Evolutionary conservation across 2,329 filamentous ascomycete genomes (phyloP).

Genomic region (Colletotrichum graminicola): DNA sequence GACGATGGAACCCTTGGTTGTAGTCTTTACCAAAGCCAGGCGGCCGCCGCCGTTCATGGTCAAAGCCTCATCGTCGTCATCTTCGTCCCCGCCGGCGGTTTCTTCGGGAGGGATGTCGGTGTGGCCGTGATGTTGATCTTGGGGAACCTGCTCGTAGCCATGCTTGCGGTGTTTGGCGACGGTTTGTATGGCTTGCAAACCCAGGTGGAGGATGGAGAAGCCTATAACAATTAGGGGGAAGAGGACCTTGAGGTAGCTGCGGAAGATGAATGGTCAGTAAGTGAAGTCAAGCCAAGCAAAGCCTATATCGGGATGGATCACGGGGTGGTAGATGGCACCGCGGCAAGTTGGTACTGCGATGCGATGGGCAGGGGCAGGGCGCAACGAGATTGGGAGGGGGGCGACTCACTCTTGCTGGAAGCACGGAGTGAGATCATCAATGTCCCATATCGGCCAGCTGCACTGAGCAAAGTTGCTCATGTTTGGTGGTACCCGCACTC

Average conservation of each 20-base stretch:
- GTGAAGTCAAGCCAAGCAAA: neutral
- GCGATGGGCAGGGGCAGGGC: conserved; percentile 17
- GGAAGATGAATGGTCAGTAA: conserved; percentile 28
- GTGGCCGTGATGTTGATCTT: conserved; percentile 58
- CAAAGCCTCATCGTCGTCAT: conserved; percentile 69
- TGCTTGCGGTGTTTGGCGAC: conserved; percentile 62
- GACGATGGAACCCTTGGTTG: conserved; percentile 71
- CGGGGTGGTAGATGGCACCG: neutral
- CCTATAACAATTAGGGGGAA: conserved; percentile 80
- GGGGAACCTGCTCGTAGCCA: conserved; percentile 69
- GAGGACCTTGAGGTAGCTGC: conserved; percentile 82
- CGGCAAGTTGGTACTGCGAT: conserved; percentile 9
- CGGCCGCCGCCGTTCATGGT: conserved; percentile 67
- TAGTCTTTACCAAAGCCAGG: conserved; percentile 69
- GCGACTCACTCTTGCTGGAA: conserved; percentile 75
- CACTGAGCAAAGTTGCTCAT: conserved; percentile 66
- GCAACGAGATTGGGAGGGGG: conserved; percentile 15
- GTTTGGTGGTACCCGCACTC: conserved; percentile 44
- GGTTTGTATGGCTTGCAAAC: conserved; percentile 68
- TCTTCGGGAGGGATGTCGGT: conserved; percentile 66
- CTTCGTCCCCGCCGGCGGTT: conserved; percentile 55
- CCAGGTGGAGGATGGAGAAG: conserved; percentile 77
- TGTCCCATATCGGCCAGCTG: conserved; percentile 69
- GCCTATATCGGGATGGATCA: neutral
- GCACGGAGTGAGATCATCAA: conserved; percentile 74